These are phyloP conservation scores for Conticribra guillardii DNA, from an alignment of 108 stramenopile genomes.

Conservation along the genomic window DNA sequence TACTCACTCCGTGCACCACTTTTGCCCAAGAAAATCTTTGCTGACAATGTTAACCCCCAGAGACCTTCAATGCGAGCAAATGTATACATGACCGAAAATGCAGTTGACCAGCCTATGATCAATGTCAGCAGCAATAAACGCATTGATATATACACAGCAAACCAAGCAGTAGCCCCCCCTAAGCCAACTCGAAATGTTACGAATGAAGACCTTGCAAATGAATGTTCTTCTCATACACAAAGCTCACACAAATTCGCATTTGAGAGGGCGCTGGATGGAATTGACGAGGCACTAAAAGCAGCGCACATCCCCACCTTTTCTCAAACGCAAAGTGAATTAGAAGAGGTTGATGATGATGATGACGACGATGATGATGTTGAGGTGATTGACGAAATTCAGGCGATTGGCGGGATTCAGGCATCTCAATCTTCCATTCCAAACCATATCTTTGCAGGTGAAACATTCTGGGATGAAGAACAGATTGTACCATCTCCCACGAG, in stretches of 20 bases:
- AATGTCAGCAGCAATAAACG: no score
- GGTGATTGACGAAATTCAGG: background rate
- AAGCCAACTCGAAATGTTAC: no score
- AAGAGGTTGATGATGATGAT: conserved; percentile 7
- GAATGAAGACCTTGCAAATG: no score
- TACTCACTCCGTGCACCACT: background rate
- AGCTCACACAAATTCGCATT: conserved; percentile 19
- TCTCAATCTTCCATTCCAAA: conserved; percentile 9
- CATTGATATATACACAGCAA: no score
- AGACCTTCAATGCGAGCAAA: no score
- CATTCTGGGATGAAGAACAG: conserved; percentile 37
- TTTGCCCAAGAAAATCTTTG: no score
- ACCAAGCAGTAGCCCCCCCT: no score
- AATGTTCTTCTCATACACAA: no score
- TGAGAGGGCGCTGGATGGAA: conserved; percentile 33
- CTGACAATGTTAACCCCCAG: no score
- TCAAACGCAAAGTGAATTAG: background rate
- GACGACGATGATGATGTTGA: conserved; percentile 11
- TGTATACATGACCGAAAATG: no score
- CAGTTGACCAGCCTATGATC: no score
- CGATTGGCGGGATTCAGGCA: background rate
- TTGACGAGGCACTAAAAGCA: conserved; percentile 33
- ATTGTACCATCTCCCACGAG: conserved; percentile 2
- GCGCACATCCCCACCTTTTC: background rate
- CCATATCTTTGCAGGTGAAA: conserved; percentile 24